phyloP scores from a whole-genome alignment of 2,329 filamentous ascomycete genomes.

The Neofusicoccum kwambonambiense region DNA sequence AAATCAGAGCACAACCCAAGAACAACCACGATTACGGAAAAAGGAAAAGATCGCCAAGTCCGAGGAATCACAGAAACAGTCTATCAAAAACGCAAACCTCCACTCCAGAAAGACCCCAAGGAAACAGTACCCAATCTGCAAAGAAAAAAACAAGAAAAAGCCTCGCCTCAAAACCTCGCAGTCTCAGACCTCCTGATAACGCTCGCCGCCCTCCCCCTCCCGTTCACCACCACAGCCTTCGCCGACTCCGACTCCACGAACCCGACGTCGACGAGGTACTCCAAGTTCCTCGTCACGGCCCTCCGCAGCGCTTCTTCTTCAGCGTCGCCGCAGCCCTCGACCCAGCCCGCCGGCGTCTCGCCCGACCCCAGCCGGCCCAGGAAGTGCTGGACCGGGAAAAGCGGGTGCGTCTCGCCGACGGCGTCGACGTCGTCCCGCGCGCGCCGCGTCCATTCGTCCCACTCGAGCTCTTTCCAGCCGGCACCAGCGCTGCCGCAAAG shows the following conservation, averaged over 20 bases:
- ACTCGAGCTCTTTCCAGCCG: too few species aligned
- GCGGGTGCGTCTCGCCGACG: neutral
- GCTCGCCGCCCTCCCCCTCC: neutral
- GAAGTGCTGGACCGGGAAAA: neutral
- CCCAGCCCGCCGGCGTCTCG: neutral
- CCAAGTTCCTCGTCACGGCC: neutral
- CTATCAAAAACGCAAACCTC: neutral
- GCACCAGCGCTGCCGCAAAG: neutral
- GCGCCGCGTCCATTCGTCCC: neutral
- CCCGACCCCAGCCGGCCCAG: neutral
- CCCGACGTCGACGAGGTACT: neutral
- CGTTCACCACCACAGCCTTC: neutral
- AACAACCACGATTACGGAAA: neutral
- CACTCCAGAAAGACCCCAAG: neutral
- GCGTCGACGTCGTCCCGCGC: neutral
- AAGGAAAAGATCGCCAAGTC: neutral
- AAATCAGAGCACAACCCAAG: neutral
- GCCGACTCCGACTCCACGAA: neutral
- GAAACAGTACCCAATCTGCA: neutral
- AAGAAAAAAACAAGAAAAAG: too few species aligned
- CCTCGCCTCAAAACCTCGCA: neutral
- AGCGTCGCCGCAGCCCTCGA: neutral
- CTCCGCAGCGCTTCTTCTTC: neutral
- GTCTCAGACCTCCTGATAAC: neutral
- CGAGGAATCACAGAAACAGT: neutral